phyloP scores from a whole-genome alignment of 345 rosid species.

The Camelina neglecta region DNA sequence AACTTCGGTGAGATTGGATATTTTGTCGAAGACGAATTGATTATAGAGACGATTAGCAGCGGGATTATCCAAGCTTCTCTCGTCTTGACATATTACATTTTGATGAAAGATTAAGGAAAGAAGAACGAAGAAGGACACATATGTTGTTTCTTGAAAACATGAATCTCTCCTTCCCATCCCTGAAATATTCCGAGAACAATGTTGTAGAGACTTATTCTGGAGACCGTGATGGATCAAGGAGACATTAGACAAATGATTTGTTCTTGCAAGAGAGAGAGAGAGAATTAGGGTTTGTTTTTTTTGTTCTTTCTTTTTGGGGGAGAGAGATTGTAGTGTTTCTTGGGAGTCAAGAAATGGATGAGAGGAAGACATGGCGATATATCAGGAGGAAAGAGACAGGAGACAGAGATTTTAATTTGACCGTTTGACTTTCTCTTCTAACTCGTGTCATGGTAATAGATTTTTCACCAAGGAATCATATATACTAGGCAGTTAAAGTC shows the following conservation, averaged over 20 bases:
- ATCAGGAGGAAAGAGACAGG: slow-evolving; percentile 32
- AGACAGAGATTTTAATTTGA: slow-evolving; percentile 24
- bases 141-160: slow-evolving; percentile 30
- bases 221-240: slow-evolving; percentile 32
- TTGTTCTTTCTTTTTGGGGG: not conserved
- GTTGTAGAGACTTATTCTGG: slow-evolving; percentile 19
- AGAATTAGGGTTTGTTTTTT: slow-evolving; percentile 34
- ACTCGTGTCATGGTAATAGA: slow-evolving; percentile 18
- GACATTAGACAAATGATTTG: slow-evolving; percentile 8
- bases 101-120: not conserved
- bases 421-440: slow-evolving; percentile 25
- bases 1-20: slow-evolving; percentile 60
- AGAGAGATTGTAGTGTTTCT: slow-evolving; percentile 32
- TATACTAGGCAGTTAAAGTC: not conserved
- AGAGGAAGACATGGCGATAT: slow-evolving; percentile 63
- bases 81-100: slow-evolving; percentile 22
- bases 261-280: slow-evolving; percentile 22
- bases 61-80: slow-evolving; percentile 33
- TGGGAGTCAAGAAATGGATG: slow-evolving; percentile 63
- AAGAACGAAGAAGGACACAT: slow-evolving; percentile 13
- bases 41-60: slow-evolving; percentile 54
- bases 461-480: slow-evolving; percentile 13
- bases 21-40: slow-evolving; percentile 49
- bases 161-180: slow-evolving; percentile 32
- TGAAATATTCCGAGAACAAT: slow-evolving; percentile 11